Base-by-base conservation (phyloP, 2,329 filamentous ascomycete species). In the Emergomyces orientalis region DNA sequence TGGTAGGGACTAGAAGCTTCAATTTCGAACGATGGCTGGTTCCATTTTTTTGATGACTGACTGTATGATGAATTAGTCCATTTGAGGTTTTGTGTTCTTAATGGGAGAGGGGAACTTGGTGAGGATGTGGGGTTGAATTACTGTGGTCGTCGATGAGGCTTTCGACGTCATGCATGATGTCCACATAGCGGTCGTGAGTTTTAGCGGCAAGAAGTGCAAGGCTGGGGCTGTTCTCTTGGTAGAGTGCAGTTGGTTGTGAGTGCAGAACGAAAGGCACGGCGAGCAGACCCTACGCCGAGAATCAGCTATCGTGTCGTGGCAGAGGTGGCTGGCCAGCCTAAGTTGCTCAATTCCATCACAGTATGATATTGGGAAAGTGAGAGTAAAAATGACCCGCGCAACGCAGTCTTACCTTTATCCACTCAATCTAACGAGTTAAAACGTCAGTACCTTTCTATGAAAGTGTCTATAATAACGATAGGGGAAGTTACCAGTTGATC, bases 241-340 rank as follows among this genome's bases (percentile, higher is more conserved):
- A 91, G 51, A 91, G 85, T 25, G 91, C 91, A 0, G 91, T 95
- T 3, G 94, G 94, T 73, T 97, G 92, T 1, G 93, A 97, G 75
- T 96, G 91, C 61, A 99, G 84, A 47, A 99, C 93, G 73, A 99
- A 99, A 0, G 94, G 94, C 0, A 97, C 93, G 1, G 94, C 94
- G 14, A 97, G 81, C 3, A 97, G 84, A 47, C 88, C 90, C 75
- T 78, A 61, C 19, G 9, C 39, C 54, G 37, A 19, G 32, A 51
- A 11, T 65, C 49, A 60, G 41, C 30, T 19, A 47, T n/a, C 9
- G 13, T 11, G 6, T n/a, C 17, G 5, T 37, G 25, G 5, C 14
- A 37, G 22, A 2, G 11, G 30, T 8, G n/a, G 41, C n/a, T 49
- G n/a, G 9, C 9, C 9, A 17, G 11, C 9, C 41, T 37, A 32